These are phyloP conservation scores for Colletotrichum cordylinicola DNA, from an alignment of 2,329 filamentous ascomycete species.

Conservation along the genomic window DNA sequence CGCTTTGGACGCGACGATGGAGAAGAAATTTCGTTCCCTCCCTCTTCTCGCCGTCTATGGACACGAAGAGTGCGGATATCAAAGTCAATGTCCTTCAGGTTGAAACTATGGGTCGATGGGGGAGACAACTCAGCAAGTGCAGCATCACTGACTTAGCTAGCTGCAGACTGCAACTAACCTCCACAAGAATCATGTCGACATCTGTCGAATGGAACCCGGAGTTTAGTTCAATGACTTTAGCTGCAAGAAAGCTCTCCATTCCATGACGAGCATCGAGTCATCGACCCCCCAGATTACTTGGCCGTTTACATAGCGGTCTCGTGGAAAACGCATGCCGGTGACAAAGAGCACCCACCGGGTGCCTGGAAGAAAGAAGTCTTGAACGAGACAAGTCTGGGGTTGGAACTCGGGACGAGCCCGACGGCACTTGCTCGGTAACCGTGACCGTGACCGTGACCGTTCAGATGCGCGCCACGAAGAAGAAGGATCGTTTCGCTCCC, in stretches of 20 bases:
- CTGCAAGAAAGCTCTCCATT: neutral
- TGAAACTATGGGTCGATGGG: constrained; percentile 15
- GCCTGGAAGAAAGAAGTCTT: neutral
- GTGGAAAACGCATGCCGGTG: neutral
- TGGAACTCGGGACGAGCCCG: neutral
- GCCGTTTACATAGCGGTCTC: neutral
- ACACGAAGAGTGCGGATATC: neutral
- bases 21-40: neutral
- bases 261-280: constrained; percentile 3
- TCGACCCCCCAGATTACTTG: neutral
- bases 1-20: neutral
- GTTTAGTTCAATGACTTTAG: neutral
- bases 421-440: neutral
- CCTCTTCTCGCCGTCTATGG: neutral
- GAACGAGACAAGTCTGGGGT: neutral
- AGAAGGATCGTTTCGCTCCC: neutral
- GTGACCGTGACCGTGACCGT: neutral
- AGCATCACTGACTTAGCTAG: neutral
- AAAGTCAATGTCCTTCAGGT: neutral
- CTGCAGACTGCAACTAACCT: neutral
- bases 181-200: neutral
- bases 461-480: neutral
- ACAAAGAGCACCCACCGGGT: neutral
- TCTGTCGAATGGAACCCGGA: neutral
- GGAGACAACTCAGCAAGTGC: constrained; percentile 7